A percentile compares a stretch with the other conserved stretches of the same genome.
These are phyloP conservation scores for Pelargonium exstipulatum DNA, from an alignment of 441 rosid species.

Conservation along the genomic window DNA sequence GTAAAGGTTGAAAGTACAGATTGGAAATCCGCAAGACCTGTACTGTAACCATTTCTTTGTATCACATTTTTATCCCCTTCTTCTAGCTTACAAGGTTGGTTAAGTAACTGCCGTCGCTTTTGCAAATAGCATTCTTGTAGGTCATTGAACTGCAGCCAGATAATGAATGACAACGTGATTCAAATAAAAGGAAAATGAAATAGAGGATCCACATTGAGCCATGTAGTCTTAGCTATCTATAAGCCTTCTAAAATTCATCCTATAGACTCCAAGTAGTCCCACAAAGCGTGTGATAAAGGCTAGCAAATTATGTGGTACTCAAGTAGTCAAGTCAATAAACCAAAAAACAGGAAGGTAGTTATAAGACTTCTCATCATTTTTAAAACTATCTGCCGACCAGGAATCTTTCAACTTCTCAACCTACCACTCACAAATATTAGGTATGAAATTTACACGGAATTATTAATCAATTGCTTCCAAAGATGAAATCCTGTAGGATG, in stretches of 20 bases:
- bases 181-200: background rate
- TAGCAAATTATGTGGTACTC: background rate
- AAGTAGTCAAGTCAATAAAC: background rate
- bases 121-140: constrained; percentile 94
- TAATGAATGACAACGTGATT: constrained; percentile 3
- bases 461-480: background rate
- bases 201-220: background rate
- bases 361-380: background rate
- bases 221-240: constrained; percentile 4
- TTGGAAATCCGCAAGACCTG: constrained; percentile 72
- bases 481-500: constrained; percentile 11
- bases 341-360: background rate
- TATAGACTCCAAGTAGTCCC: background rate
- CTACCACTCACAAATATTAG: background rate
- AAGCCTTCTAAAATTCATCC: too few relatives aligned
- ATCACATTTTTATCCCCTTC: constrained; percentile 61
- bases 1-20: constrained; percentile 78
- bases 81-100: constrained; percentile 46
- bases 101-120: constrained; percentile 55
- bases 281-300: background rate
- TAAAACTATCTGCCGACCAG: background rate
- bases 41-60: constrained; percentile 52
- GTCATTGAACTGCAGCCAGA: constrained; percentile 64
- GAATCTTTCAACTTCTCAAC: background rate
- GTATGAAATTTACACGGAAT: background rate